Evolutionary conservation across 129 eudicot genomes (phyloP).

Genomic region (Apium graveolens): DNA sequence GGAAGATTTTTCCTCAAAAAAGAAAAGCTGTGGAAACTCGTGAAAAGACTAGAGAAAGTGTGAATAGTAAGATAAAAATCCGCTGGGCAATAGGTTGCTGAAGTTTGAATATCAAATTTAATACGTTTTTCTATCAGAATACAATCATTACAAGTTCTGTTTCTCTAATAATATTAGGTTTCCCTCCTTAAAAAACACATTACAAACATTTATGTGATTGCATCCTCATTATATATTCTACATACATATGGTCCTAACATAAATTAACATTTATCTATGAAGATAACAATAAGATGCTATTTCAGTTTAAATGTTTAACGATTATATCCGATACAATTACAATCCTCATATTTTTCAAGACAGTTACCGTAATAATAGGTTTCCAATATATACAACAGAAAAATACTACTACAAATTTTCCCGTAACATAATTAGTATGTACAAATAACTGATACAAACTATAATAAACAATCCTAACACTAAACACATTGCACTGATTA

Average conservation of each 20-base stretch:
- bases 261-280: background rate
- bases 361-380: too few species aligned
- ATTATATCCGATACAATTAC: background rate
- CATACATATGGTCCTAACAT: background rate
- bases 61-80: too few species aligned
- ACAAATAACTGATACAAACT: background rate
- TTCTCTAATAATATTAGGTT: background rate
- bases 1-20: too few species aligned
- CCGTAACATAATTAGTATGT: background rate
- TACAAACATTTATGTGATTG: background rate
- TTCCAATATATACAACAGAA: background rate
- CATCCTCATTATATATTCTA: background rate
- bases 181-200: background rate
- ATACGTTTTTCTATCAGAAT: background rate
- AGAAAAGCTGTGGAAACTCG: background rate
- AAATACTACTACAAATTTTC: background rate
- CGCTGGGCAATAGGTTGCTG: background rate
- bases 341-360: background rate
- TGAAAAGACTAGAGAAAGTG: background rate
- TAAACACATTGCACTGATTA: background rate
- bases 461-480: background rate
- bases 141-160: background rate
- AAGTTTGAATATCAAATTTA: background rate
- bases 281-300: background rate
- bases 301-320: background rate